Base-by-base conservation (phyloP, 768 basidiomycete genomes). In the Rossbeevera mucosa region DNA sequence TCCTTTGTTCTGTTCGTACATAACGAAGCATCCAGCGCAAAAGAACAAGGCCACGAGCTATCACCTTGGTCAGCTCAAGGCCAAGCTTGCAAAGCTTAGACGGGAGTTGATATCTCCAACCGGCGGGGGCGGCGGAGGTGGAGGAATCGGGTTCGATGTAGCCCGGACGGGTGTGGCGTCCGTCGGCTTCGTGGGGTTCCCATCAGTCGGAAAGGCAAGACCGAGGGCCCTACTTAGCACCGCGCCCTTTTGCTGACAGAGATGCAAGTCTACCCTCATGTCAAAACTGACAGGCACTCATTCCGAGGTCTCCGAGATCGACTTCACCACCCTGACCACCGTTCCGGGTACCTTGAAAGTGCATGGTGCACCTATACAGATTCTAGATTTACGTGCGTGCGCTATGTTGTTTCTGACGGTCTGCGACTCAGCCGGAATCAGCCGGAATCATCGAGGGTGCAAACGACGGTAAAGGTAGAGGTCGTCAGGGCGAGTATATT, bases 381-480 rank as follows among this genome's bases (percentile, higher is more conserved):
- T 97, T 56, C 76, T 94, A 12, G 92, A 94, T 77, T 72, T 94
- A 52, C 93, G 90, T 91, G 62, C 64, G 87, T 75, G 21, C 12
- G n/a, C 7, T 16, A 1, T 44, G 16, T 36, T 25, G 6, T n/a
- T 21, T 25, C 12, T 31, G 21, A 20, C 50, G 29, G 29, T 28
- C 26, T 7, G 44, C 40, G 47, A 33, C 59, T 66, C 47, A 65
- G 50, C 54, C 21, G 55, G 55, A 50, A 43, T 59, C 57, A 91
- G 87, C 93, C 57, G 95, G 96, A 76, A 98, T 98, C 57, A 96
- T 98, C 56, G 95, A 97, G 69, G 95, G 95, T 60, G 95, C 95
- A 24, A 92, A 93, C 64, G 94, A 96, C 60, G 94, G 94, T 49
- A 83, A 90, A 68, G 95, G 95, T 69, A 76, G 95, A 77, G 95